Conservation (phyloP, 805 yeast species). For the Cyberlindnera mycetangii region DNA sequence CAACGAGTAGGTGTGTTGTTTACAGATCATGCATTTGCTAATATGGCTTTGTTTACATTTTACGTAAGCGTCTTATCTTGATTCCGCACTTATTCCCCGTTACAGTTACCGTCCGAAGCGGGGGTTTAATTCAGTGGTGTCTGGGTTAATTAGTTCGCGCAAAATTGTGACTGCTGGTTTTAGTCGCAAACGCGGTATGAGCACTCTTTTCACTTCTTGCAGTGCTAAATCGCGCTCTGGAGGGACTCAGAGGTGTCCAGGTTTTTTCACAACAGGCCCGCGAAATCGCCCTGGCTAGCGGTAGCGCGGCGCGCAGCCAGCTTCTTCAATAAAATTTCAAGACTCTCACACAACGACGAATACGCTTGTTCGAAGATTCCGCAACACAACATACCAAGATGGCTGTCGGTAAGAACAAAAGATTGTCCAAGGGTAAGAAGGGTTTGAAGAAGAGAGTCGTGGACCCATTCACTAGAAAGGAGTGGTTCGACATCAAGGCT, state of each 20-base stretch:
- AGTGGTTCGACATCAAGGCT: slow-evolving; percentile 98
- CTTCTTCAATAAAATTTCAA: slow-evolving; percentile 18
- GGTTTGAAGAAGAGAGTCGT: slow-evolving; percentile 99
- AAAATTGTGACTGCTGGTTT: slow-evolving; percentile 14
- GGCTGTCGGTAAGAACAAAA: slow-evolving; percentile 87
- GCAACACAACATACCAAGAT: slow-evolving; percentile 22
- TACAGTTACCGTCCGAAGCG: not conserved
- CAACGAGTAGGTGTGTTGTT: not conserved
- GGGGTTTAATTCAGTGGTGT: slow-evolving; percentile 1
- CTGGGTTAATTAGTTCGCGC: not conserved
- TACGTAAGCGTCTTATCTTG: slow-evolving; percentile 13
- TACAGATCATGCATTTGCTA: too few species aligned
- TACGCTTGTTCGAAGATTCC: slow-evolving; percentile 29
- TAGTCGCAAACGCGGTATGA: slow-evolving; percentile 1
- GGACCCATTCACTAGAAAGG: slow-evolving; percentile 99
- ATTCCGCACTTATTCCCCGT: not conserved
- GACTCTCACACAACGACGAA: slow-evolving; percentile 11
- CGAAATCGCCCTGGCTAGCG: not conserved
- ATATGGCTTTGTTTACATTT: slow-evolving; percentile 18
- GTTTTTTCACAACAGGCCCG: slow-evolving; percentile 6
- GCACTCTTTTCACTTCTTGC: slow-evolving; percentile 2
- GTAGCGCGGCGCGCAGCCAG: slow-evolving; percentile 1
- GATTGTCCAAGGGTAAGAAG: slow-evolving; percentile 86
- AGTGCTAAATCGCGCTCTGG: not conserved
- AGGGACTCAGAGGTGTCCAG: slow-evolving; percentile 14